Conservation (phyloP, 768 basidiomycete genomes). For the Lactifluus pinguis region DNA sequence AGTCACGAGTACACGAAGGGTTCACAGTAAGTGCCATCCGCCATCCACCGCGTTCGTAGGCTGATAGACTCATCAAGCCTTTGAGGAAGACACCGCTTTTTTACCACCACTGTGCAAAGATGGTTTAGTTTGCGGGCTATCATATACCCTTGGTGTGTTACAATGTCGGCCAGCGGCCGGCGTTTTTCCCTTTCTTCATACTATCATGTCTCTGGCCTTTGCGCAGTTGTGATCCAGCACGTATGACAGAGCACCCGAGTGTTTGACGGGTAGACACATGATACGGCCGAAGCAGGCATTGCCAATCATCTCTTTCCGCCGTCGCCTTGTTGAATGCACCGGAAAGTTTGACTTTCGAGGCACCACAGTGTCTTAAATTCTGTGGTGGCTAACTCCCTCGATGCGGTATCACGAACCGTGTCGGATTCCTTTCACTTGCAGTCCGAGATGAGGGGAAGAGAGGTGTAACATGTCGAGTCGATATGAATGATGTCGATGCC, state of each 20-base stretch:
- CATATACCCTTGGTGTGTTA: no score
- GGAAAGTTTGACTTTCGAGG: constrained; percentile 59
- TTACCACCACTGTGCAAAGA: no score
- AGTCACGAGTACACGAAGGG: no score
- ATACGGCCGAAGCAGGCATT: constrained; percentile 74
- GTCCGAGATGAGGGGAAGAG: no score
- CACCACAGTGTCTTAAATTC: constrained; percentile 63
- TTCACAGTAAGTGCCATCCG: background rate
- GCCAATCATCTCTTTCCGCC: background rate
- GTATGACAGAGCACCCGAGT: constrained; percentile 75
- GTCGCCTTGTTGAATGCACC: background rate
- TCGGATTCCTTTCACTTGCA: no score
- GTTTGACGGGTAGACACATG: constrained; percentile 99
- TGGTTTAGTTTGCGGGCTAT: constrained; percentile 98
- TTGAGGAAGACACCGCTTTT: constrained; percentile 67
- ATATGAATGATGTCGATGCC: no score
- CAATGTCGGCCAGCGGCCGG: constrained; percentile 67
- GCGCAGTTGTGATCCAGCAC: constrained; percentile 83
- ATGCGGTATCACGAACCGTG: no score
- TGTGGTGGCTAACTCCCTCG: constrained; percentile 87
- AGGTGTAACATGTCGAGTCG: no score
- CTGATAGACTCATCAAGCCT: background rate
- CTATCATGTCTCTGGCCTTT: background rate
- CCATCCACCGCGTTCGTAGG: no score
- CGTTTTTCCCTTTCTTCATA: background rate